Base-by-base conservation (phyloP, 176 grass and related monocot genomes). In the Carex scoparia region DNA sequence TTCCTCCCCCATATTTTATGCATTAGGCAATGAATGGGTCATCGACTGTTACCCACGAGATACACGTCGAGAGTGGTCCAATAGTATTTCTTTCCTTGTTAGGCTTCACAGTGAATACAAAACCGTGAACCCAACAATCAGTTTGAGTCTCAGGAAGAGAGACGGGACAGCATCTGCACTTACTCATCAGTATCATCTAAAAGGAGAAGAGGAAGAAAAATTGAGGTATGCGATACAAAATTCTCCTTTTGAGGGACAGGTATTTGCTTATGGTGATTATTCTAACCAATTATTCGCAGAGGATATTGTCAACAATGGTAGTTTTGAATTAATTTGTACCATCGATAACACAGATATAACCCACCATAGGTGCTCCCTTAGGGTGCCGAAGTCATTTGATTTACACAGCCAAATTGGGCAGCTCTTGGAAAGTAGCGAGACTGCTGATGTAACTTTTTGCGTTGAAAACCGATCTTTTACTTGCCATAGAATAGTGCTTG, bases 311-410 rank as follows among this genome's bases (percentile, higher is more conserved):
- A 31, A 54, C 10, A 23, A 79, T 32, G 74, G 74, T 6, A 31
- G 12, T 61, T 80, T 60, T 38, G 49, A 80, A 61, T 61, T 80
- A 61, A 80, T 61, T 80, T 80, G 54, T 18, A 33, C 5, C 54
- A 19, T 60, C 12, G 5, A 61, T 19, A 18, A 11, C 6, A 37
- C 16, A 37, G 28, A 61, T 60, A 10, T n/a, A 18, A 4, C 23
- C 10, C 12, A 28, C 23, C 16, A 14, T 40, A 70, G 37, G 15
- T 40, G 10, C 5, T 32, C 28, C 56, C 27, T 38, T 54, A 28
- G 5, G 1, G 54, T 80, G 27, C 2, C 8, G 42, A 48, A 73
- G 61, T 38, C 77, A 37, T 80, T 61, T 12, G 12, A 38, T 61
- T 61, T 80, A 31, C 51, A 38, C 14, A 80, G 77, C 33, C 30